Evolutionary conservation across 495 filamentous ascomycete species (phyloP).

Genomic region (Chaetomium fimeti): DNA sequence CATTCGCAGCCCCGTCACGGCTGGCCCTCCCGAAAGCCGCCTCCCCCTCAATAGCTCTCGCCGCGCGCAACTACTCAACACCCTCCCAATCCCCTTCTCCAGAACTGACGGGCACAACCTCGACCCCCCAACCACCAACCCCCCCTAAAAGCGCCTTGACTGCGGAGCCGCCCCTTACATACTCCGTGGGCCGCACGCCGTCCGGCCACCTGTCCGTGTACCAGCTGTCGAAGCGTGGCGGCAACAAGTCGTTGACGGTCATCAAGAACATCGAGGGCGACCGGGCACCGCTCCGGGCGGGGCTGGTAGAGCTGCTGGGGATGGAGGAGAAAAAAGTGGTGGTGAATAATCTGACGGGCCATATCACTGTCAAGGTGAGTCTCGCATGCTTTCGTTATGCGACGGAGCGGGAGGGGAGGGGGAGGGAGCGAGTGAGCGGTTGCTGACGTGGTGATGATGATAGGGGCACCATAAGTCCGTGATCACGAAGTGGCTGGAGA

Average conservation of each 20-base stretch:
- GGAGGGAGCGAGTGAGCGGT: too few species aligned
- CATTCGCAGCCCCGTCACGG: conserved; percentile 14
- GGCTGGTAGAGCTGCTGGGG: conserved; percentile 46
- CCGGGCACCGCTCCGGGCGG: conserved; percentile 50
- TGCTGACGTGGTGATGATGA: conserved; percentile 1
- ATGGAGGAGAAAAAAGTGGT: conserved; percentile 47
- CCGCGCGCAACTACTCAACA: conserved; percentile 7
- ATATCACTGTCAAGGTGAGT: conserved; percentile 63
- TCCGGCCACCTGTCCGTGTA: conserved; percentile 81
- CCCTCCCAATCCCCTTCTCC: neutral
- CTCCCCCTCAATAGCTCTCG: neutral
- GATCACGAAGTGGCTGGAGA: conserved; percentile 19
- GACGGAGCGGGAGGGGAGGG: neutral
- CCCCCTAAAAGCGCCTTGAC: too few species aligned
- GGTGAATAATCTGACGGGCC: conserved; percentile 60
- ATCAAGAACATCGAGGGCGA: conserved; percentile 80
- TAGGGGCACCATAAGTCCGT: conserved; percentile 24
- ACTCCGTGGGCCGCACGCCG: conserved; percentile 69
- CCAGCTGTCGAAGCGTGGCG: conserved; percentile 66
- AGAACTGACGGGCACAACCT: neutral
- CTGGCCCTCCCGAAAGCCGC: neutral
- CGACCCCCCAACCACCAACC: neutral
- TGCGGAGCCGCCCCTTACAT: too few species aligned
- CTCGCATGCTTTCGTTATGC: conserved; percentile 3
- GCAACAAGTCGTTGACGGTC: conserved; percentile 70